These are phyloP conservation scores for Aspergillus novofumigatus DNA, from an alignment of 2,329 filamentous ascomycete genomes.

Conservation along the genomic window DNA sequence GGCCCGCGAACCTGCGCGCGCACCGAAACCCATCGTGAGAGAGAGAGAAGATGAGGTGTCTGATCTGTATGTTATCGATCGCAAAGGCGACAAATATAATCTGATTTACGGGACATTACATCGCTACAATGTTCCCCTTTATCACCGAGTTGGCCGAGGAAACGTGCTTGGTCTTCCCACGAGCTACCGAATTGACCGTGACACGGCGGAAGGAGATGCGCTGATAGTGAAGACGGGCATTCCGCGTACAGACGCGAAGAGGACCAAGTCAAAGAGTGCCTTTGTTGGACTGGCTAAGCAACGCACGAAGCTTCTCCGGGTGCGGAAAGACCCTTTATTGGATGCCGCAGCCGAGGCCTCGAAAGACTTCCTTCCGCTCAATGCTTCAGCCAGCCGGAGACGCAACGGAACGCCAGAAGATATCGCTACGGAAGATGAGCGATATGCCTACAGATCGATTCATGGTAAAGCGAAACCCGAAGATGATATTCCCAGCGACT, in stretches of 20 bases:
- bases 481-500: slow-evolving; percentile 44
- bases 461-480: slow-evolving; percentile 56
- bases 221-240: slow-evolving; percentile 32
- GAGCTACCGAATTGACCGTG: slow-evolving; percentile 63
- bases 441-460: slow-evolving; percentile 62
- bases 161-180: slow-evolving; percentile 63
- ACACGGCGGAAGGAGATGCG: slow-evolving; percentile 44
- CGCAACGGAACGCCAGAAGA: slow-evolving; percentile 33
- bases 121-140: slow-evolving; percentile 66
- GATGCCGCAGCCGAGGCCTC: slow-evolving; percentile 18
- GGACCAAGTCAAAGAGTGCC: slow-evolving; percentile 42
- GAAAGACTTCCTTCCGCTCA: slow-evolving; percentile 33
- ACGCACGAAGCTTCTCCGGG: slow-evolving; percentile 20
- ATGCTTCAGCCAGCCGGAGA: slow-evolving; percentile 29
- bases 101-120: slow-evolving; percentile 70
- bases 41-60: slow-evolving; percentile 12
- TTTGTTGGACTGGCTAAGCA: slow-evolving; percentile 25
- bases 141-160: slow-evolving; percentile 65
- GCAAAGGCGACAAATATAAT: slow-evolving; percentile 71
- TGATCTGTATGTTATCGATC: slow-evolving; percentile 61
- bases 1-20: slow-evolving; percentile 1
- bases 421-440: slow-evolving; percentile 45
- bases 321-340: slow-evolving; percentile 18
- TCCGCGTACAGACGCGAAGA: slow-evolving; percentile 41
- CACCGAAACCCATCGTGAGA: slow-evolving; percentile 11